A percentile compares a stretch with the other conserved stretches of the same genome.
Evolutionary conservation across 306 rosid species (phyloP).

Genomic region (Calophaca sinica): DNA sequence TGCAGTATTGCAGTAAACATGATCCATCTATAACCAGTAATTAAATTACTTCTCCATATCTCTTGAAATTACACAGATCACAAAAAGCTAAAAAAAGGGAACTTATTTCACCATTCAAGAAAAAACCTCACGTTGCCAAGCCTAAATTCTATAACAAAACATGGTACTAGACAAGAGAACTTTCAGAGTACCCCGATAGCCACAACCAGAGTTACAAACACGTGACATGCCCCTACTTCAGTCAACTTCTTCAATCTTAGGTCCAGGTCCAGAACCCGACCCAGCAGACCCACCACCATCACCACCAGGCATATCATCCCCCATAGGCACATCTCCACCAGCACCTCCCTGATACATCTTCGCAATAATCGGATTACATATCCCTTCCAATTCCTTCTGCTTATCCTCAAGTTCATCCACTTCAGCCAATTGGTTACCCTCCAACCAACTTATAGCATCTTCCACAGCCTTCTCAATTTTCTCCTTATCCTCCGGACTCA

Average conservation of each 20-base stretch:
- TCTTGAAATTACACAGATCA: constrained; percentile 4
- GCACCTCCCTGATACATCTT: constrained; percentile 72
- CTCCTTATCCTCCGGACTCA: constrained; percentile 60
- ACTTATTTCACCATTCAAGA: neutral
- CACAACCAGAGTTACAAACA: neutral
- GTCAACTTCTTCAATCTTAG: constrained; percentile 92
- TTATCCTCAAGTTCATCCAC: constrained; percentile 86
- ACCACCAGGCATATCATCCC: constrained; percentile 45
- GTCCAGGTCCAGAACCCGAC: constrained; percentile 66
- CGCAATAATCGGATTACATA: constrained; percentile 79
- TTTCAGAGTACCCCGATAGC: neutral
- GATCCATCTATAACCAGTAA: neutral
- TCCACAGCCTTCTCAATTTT: constrained; percentile 80
- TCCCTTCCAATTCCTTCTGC: constrained; percentile 74
- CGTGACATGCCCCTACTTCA: neutral
- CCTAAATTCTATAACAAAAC: neutral
- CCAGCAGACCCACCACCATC: constrained; percentile 34
- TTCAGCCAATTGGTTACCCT: constrained; percentile 81
- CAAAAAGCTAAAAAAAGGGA: neutral
- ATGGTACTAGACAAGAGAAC: neutral
- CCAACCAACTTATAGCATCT: constrained; percentile 72
- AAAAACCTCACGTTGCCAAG: neutral
- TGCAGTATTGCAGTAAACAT: too few relatives aligned
- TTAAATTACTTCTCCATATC: constrained; percentile 8
- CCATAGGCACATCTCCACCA: constrained; percentile 49